Evolutionary conservation across 23 red algal species (phyloP).

Genomic region (Pyropia yezoensis): DNA sequence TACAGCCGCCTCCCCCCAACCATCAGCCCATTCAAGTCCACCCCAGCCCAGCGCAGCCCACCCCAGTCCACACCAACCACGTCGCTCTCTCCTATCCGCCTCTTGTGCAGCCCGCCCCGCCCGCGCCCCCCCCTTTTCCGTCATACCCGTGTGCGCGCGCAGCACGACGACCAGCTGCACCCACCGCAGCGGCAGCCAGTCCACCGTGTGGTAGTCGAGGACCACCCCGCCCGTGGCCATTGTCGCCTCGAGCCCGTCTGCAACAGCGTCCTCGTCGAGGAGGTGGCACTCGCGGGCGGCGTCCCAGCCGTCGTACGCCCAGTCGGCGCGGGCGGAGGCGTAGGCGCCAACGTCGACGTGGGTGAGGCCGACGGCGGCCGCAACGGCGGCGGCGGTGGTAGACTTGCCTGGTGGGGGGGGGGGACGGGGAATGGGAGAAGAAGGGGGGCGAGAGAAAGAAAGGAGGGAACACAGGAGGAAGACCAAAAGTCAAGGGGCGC

Average conservation of each 20-base stretch:
- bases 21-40: too few relatives aligned
- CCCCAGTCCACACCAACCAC: too few relatives aligned
- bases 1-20: too few relatives aligned
- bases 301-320: slow-evolving; percentile 24
- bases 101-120: too few relatives aligned
- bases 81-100: too few relatives aligned
- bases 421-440: too few relatives aligned
- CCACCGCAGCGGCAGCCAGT: slow-evolving; percentile 81
- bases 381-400: slow-evolving; percentile 4
- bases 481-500: too few relatives aligned
- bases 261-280: slow-evolving; percentile 54
- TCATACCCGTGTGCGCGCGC: slow-evolving; percentile 2
- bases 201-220: slow-evolving; percentile 65
- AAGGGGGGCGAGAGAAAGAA: too few relatives aligned
- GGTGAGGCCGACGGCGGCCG: slow-evolving; percentile 22
- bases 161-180: slow-evolving; percentile 59
- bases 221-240: slow-evolving; percentile 34
- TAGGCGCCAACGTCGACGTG: slow-evolving; percentile 53
- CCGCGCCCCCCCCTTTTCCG: too few relatives aligned
- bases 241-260: slow-evolving; percentile 53
- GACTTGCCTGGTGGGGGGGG: slow-evolving; percentile 11
- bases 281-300: slow-evolving; percentile 16
- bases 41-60: too few relatives aligned
- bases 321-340: slow-evolving; percentile 23
- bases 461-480: too few relatives aligned